These are phyloP conservation scores for Zygotorulaspora chibaensis DNA, from an alignment of 805 yeast genomes.

Conservation along the genomic window DNA sequence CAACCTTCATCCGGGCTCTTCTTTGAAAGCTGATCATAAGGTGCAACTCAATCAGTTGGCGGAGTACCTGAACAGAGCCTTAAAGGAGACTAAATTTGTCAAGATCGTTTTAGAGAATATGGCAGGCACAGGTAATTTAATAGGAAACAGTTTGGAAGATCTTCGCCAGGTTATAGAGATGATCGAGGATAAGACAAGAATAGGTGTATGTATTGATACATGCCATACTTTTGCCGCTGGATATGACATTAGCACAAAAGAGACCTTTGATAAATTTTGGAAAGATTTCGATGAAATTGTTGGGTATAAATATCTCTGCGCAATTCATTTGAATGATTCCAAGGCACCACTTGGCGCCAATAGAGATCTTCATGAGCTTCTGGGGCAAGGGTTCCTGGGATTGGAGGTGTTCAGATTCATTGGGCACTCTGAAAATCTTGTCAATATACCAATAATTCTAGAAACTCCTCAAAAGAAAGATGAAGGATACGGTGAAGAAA, in stretches of 20 bases:
- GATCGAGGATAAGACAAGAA: conserved; percentile 74
- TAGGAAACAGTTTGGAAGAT: conserved; percentile 79
- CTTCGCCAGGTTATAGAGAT: conserved; percentile 65
- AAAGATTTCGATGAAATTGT: conserved; percentile 63
- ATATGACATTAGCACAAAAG: conserved; percentile 68
- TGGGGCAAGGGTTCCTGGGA: conserved; percentile 88
- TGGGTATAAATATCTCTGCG: conserved; percentile 70
- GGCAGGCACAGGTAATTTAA: conserved; percentile 95
- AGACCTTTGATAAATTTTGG: conserved; percentile 65
- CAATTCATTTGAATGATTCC: conserved; percentile 90
- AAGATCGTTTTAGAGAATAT: conserved; percentile 90
- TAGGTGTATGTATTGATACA: conserved; percentile 96
- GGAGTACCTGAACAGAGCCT: conserved; percentile 71
- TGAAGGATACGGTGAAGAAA: conserved; percentile 75
- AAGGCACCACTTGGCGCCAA: conserved; percentile 90
- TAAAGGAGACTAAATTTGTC: conserved; percentile 67
- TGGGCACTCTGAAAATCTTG: conserved; percentile 62
- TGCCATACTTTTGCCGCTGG: conserved; percentile 98
- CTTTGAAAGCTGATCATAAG: conserved; percentile 64
- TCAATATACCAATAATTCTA: conserved; percentile 69
- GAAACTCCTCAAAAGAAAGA: conserved; percentile 80
- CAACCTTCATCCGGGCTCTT: conserved; percentile 92
- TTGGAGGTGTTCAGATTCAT: conserved; percentile 75
- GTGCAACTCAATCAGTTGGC: conserved; percentile 70
- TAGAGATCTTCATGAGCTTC: conserved; percentile 83